Conservation (phyloP, 768 basidiomycete species). For the Calocybe cyanea region DNA sequence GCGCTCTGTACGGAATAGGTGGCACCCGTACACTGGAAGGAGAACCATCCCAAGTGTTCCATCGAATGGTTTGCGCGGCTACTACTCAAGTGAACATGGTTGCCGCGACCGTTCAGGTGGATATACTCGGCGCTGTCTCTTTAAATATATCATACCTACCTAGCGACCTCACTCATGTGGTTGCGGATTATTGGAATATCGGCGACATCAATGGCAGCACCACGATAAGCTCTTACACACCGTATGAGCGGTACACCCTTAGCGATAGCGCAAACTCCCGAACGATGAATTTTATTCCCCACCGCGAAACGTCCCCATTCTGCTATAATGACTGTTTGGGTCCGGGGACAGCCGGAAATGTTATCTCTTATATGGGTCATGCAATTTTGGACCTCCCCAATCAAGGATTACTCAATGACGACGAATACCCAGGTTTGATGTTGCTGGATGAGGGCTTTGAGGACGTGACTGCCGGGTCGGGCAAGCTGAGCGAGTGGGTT, state of each 20-base stretch:
- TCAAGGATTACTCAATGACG: too few species aligned
- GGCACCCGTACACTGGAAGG: conserved; percentile 8
- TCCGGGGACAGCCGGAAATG: conserved; percentile 8
- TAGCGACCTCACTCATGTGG: conserved; percentile 13
- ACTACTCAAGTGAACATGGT: conserved; percentile 21
- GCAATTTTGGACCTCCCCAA: neutral
- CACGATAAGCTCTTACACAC: neutral
- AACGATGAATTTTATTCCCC: conserved; percentile 9
- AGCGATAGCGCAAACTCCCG: conserved; percentile 2
- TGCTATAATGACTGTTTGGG: too few species aligned
- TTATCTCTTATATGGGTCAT: neutral
- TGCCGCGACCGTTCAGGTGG: conserved; percentile 10
- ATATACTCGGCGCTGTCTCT: neutral
- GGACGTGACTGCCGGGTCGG: neutral
- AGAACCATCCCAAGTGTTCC: neutral
- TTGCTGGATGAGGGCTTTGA: conserved; percentile 7
- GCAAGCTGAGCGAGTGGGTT: conserved; percentile 8
- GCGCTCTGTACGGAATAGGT: conserved; percentile 12
- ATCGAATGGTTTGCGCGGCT: conserved; percentile 16
- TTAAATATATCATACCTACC: conserved; percentile 12
- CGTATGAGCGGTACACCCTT: conserved; percentile 14
- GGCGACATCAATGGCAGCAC: neutral
- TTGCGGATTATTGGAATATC: conserved; percentile 8
- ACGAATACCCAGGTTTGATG: neutral
- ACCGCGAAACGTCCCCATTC: too few species aligned